Evolutionary conservation across 495 filamentous ascomycete genomes (phyloP), one percentile per base, ranked within the genome.

Genomic region (Apiosordaria backusii): DNA sequence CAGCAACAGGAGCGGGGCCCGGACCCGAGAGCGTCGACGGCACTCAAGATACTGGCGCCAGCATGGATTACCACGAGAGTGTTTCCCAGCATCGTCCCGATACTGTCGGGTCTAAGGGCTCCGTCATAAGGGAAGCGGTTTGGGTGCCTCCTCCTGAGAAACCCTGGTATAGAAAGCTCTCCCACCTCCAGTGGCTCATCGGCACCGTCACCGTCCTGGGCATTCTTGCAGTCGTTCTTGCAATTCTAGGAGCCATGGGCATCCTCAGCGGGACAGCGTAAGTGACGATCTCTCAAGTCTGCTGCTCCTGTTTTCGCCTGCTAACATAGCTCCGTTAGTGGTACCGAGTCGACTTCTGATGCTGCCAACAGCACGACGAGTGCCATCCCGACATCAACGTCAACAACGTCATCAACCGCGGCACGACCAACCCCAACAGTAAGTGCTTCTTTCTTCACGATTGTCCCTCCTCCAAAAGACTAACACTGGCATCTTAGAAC

Each of bases 231-330:
- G 71, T 75, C 35, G 15, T 75, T 18, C 24, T 75, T 45, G 73
- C 73, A 13, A 74, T 75, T 23, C 67, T 75, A 13, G 73, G 70
- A 29, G 73, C 70, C 59, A 68, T 74, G 71, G 65, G 64, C 19
- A 57, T 63, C 7, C 55, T 75, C 5, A 40, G 45, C 1, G 53
- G 53, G 9, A 52, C 57, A 55, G 58, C 52, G 73, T 75, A 64
- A 35, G 68, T 60, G 15, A 15, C 61, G 1, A 9, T 21, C 21
- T 23, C 22, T 55, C 22, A 5, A 29, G 15, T 27, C 64, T 40
- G 29, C 21, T 25, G 23, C 6, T 45, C n/a, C n/a, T 45, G 3
- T 1, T 45, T 45, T 15, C 9, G 10, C 58, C 45, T 50, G 27
- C 68, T 72, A 58, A 72, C 68, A 57, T 19, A 13, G 57, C n/a